Evolutionary conservation across 106 monocot species (phyloP).

Genomic region (Iris macrosiphon): DNA sequence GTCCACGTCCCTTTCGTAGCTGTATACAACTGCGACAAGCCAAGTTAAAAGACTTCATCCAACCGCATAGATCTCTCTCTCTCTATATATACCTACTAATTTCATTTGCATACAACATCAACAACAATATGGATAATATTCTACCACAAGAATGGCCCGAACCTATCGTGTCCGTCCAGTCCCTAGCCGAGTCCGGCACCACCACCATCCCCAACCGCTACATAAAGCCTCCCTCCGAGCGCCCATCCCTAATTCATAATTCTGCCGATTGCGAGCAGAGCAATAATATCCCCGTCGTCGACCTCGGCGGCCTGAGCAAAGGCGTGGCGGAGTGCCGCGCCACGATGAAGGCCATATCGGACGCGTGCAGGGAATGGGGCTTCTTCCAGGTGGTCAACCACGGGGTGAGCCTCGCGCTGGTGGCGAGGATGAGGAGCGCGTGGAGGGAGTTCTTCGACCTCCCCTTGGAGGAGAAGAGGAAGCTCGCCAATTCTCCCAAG

Average conservation of each 20-base stretch:
- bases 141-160: background rate
- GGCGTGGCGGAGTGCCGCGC: background rate
- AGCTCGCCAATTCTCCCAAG: slow-evolving; percentile 14
- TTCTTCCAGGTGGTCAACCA: slow-evolving; percentile 27
- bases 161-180: slow-evolving; percentile 8
- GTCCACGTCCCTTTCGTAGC: no score
- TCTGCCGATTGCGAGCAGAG: background rate
- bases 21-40: no score
- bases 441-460: slow-evolving; percentile 23
- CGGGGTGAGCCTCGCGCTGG: slow-evolving; percentile 5
- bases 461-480: slow-evolving; percentile 21
- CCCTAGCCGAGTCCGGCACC: background rate
- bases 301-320: background rate
- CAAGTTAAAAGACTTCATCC: no score
- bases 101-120: no score
- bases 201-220: background rate
- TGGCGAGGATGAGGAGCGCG: background rate
- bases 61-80: no score
- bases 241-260: background rate
- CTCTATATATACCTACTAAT: no score
- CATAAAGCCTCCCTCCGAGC: slow-evolving; percentile 6
- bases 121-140: background rate
- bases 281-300: background rate
- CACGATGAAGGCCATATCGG: background rate
- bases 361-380: slow-evolving; percentile 18